Conservation (phyloP, 768 basidiomycete species). For the Auriscalpium microsporum region DNA sequence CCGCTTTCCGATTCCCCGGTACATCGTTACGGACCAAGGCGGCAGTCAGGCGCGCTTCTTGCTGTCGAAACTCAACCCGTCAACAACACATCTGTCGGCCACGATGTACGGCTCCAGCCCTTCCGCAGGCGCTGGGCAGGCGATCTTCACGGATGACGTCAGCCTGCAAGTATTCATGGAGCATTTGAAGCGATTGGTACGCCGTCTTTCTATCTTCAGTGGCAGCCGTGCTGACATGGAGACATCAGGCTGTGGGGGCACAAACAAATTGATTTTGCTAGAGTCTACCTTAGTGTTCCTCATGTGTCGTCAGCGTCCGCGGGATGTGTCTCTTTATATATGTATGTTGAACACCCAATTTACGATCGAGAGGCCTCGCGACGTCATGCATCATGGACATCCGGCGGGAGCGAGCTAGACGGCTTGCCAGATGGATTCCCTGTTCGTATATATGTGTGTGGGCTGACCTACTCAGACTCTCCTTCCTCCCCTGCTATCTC, state of each 20-base stretch:
- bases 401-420: neutral
- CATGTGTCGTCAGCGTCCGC: neutral
- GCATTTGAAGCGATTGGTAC: conserved; percentile 84
- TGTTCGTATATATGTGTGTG: neutral
- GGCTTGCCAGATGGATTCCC: conserved; percentile 8
- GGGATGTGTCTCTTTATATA: conserved; percentile 11
- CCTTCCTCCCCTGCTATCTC: neutral
- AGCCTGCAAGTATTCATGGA: conserved; percentile 98
- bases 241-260: conserved; percentile 13
- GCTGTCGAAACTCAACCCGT: conserved; percentile 92
- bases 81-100: conserved; percentile 92
- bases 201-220: conserved; percentile 17
- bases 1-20: conserved; percentile 94
- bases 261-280: conserved; percentile 13
- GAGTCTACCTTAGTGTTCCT: neutral
- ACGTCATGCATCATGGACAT: conserved; percentile 5
- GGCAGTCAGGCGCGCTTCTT: conserved; percentile 98
- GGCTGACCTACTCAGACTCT: neutral
- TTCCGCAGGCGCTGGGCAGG: conserved; percentile 65
- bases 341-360: conserved; percentile 5
- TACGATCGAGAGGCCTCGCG: neutral
- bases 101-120: conserved; percentile 81
- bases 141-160: conserved; percentile 98
- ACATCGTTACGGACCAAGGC: conserved; percentile 96
- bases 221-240: neutral